phyloP scores from a whole-genome alignment of 345 rosid genomes.

The Pugionium cornutum region DNA sequence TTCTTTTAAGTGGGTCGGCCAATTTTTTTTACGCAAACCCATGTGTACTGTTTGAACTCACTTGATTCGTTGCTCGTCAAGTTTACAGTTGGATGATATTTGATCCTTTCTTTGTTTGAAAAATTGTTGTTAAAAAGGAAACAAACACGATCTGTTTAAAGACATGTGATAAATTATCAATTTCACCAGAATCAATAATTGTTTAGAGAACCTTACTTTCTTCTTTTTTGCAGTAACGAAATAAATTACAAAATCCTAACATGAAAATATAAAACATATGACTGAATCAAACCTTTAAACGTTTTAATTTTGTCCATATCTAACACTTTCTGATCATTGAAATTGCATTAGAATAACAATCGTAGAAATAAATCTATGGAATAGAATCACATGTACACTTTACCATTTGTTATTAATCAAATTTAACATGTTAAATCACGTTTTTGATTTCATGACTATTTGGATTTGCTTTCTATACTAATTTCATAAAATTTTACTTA shows the following conservation, averaged over 20 bases:
- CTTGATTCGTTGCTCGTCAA: not conserved
- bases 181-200: not conserved
- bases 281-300: too few relatives aligned
- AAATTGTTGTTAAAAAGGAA: not conserved
- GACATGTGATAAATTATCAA: not conserved
- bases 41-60: too few relatives aligned
- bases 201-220: not conserved
- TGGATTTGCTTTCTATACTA: slow-evolving; percentile 23
- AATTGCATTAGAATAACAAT: too few relatives aligned
- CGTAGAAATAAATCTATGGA: not conserved
- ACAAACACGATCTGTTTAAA: slow-evolving; percentile 16
- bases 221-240: too few relatives aligned
- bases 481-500: not conserved
- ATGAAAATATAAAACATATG: too few relatives aligned
- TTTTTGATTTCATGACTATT: slow-evolving; percentile 5
- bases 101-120: not conserved
- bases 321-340: too few relatives aligned
- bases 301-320: too few relatives aligned
- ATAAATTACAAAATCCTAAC: too few relatives aligned
- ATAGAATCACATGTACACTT: not conserved
- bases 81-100: not conserved
- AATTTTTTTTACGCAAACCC: too few relatives aligned
- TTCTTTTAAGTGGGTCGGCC: too few relatives aligned
- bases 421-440: not conserved
- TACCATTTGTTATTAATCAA: too few relatives aligned